Base-by-base conservation (phyloP, 169 alveolate species). In the Ichthyophthirius multifiliis region DNA sequence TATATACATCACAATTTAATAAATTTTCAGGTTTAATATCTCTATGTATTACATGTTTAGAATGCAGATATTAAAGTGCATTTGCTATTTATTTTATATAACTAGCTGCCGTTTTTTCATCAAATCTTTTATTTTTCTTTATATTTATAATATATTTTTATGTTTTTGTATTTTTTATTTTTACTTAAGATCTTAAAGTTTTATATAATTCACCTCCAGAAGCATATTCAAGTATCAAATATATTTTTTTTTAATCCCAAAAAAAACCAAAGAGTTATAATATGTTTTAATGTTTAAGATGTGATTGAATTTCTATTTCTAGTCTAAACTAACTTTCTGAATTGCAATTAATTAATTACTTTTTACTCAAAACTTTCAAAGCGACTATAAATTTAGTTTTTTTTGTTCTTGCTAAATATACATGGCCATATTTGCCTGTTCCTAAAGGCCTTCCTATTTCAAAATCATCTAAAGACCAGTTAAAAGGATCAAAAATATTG, bases 1-100 rank as follows among this genome's bases (percentile, higher is more conserved):
- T 55, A 43, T 27, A 15, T 64, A 83, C 82, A 80, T 84, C 75
- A 41, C 75, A 74, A 62, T 85, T 92, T 34, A 97, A 95, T 16
- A 98, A 82, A 81, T 98, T 98, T 89, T 98, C 99, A 15, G 98
- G 98, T 76, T 96, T 96, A 35, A 96, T 89, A 65, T 96, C 98
- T 64, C 98, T 82, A 74, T 96, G 98, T 39, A 96, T 94, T 5
- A 96, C 95, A 71, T 93, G 86, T 80, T 88, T 92, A 13, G 71
- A 77, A 71, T 95, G 97, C 18, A 94, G 80, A 75, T 94, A 92
- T 76, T 87, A 90, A 12, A 95, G 79, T 0, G 98, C 97, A 39
- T 86, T 84, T 16, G 88, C 81, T 76, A 94, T 65, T 86, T 93
- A 89, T 64, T 81, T 74, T 15, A 96, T 87, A 65, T 95, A 95